phyloP scores from a whole-genome alignment of 306 rosid genomes.

The Cotoneaster glaucophyllus region DNA sequence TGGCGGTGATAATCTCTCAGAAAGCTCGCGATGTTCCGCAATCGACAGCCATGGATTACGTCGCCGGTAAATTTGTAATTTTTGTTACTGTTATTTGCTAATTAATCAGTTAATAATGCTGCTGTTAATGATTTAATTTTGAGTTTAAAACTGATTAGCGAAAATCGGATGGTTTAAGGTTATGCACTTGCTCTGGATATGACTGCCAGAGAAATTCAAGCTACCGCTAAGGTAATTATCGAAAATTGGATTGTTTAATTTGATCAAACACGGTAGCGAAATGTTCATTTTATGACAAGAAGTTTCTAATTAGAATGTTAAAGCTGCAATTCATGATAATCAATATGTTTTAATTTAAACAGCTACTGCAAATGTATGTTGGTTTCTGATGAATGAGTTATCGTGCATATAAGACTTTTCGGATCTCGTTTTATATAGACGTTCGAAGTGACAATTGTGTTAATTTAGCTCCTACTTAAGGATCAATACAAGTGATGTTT shows the following conservation, averaged over 20 bases:
- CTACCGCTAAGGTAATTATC: constrained; percentile 66
- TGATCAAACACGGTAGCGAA: neutral
- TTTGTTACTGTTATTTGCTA: neutral
- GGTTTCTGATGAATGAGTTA: neutral
- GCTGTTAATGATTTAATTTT: neutral
- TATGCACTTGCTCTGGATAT: constrained; percentile 93
- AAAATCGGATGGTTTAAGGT: constrained; percentile 39
- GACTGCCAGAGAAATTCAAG: constrained; percentile 94
- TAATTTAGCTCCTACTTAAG: neutral
- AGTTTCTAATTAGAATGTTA: neutral
- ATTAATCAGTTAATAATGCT: neutral
- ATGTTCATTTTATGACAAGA: neutral
- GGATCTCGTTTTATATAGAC: neutral
- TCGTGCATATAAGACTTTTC: neutral
- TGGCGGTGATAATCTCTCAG: constrained; percentile 76
- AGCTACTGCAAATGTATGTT: neutral
- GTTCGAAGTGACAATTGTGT: neutral
- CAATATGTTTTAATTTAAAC: neutral
- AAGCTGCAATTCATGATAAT: neutral
- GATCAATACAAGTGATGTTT: neutral
- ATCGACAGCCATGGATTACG: constrained; percentile 79
- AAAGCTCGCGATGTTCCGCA: constrained; percentile 84
- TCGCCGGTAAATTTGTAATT: constrained; percentile 44
- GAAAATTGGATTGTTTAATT: neutral
- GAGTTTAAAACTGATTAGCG: neutral